phyloP scores from a whole-genome alignment of 352 stramenopile species.

The Thraustotheca clavata region DNA sequence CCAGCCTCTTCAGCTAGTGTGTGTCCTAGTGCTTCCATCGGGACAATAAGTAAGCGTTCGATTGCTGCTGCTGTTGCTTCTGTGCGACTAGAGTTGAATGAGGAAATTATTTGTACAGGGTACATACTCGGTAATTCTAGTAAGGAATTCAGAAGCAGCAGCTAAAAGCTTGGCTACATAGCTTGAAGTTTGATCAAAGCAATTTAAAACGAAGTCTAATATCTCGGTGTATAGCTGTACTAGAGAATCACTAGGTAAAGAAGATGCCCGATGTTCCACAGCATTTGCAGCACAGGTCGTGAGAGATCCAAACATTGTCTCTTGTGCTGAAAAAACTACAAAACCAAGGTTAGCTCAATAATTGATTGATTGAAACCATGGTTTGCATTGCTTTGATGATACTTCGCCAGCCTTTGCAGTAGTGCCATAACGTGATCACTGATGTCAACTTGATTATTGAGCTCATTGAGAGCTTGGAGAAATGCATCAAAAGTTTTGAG shows the following conservation, averaged over 20 bases:
- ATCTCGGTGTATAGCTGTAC: conserved; percentile 5
- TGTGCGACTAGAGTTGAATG: background rate
- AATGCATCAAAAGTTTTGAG: conserved; percentile 91
- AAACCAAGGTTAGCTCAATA: background rate
- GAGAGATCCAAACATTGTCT: conserved; percentile 5
- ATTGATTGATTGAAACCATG: background rate
- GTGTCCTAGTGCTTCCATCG: conserved; percentile 7
- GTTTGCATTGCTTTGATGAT: conserved; percentile 40
- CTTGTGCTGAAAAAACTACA: conserved; percentile 12
- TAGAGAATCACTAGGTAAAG: conserved; percentile 12
- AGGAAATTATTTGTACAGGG: too few species aligned
- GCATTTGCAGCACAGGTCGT: background rate
- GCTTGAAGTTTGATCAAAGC: background rate
- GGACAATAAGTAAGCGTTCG: conserved; percentile 4
- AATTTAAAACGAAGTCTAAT: conserved; percentile 9
- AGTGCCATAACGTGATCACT: conserved; percentile 88
- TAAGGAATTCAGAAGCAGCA: conserved; percentile 9
- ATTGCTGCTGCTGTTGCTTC: conserved; percentile 5
- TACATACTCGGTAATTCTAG: background rate
- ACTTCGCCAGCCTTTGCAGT: conserved; percentile 91
- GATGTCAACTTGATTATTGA: conserved; percentile 89
- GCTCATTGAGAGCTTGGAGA: conserved; percentile 70
- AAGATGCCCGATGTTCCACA: background rate
- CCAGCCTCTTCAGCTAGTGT: conserved; percentile 32
- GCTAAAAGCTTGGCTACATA: background rate